These are phyloP conservation scores for Fusarium sarcochroum DNA, from an alignment of 2,329 filamentous ascomycete species.

Conservation along the genomic window DNA sequence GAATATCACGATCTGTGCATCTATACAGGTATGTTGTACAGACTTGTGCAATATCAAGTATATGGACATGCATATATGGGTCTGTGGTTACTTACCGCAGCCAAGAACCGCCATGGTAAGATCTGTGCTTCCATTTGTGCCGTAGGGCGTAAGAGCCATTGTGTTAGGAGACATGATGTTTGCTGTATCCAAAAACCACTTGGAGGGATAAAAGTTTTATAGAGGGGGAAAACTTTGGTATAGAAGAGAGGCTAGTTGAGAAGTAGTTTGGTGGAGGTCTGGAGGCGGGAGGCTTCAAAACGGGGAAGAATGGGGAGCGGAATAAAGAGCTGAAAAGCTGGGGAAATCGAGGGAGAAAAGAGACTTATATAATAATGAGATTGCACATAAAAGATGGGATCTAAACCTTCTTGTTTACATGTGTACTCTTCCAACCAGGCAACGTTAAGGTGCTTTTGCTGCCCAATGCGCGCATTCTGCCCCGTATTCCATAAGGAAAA, in stretches of 20 bases:
- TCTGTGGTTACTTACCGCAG: constrained; percentile 73
- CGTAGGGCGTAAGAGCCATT: constrained; percentile 54
- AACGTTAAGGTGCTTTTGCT: constrained; percentile 47
- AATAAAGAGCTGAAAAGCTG: constrained; percentile 27
- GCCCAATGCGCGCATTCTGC: constrained; percentile 47
- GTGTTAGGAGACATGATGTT: constrained; percentile 47
- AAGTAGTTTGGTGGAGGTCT: constrained; percentile 12
- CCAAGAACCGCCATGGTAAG: constrained; percentile 86
- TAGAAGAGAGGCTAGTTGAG: constrained; percentile 17
- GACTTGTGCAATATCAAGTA: not conserved
- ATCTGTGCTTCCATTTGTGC: constrained; percentile 55
- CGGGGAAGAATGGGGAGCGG: constrained; percentile 16
- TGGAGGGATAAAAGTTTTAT: constrained; percentile 1
- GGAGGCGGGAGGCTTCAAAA: constrained; percentile 5
- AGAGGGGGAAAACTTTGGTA: constrained; percentile 11
- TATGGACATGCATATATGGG: not conserved
- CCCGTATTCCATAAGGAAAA: constrained; percentile 38
- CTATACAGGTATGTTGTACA: not conserved
- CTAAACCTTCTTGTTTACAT: constrained; percentile 39
- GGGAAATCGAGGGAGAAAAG: constrained; percentile 27
- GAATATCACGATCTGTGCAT: constrained; percentile 5
- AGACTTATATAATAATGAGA: constrained; percentile 26
- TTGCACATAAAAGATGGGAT: constrained; percentile 27
- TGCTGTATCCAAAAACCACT: constrained; percentile 25
- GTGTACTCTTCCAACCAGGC: constrained; percentile 23